Conservation (phyloP, 768 basidiomycete genomes). For the Boletus tomentosulus region DNA sequence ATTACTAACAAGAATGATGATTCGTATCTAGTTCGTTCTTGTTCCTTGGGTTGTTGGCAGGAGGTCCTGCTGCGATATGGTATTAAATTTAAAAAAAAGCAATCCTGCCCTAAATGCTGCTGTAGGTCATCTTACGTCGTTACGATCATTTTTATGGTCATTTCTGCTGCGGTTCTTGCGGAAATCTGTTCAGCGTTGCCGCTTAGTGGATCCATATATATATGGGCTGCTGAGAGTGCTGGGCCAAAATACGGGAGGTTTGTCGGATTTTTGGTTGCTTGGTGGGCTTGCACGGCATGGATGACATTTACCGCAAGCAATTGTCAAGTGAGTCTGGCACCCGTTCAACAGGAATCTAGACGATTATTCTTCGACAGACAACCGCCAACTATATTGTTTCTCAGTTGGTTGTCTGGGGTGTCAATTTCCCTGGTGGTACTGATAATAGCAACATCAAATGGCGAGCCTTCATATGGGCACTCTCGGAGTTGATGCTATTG, state of each 20-base stretch:
- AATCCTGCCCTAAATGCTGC: constrained; percentile 9
- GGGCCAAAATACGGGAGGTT: constrained; percentile 84
- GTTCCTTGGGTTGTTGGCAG: constrained; percentile 79
- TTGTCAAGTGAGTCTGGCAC: constrained; percentile 57
- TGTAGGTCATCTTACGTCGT: constrained; percentile 82
- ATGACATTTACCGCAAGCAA: constrained; percentile 90
- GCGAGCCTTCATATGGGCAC: constrained; percentile 79
- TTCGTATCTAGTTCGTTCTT: constrained; percentile 53
- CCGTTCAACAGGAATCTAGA: not conserved
- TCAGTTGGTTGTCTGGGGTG: constrained; percentile 72
- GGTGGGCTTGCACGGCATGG: constrained; percentile 96
- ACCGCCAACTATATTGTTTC: constrained; percentile 90
- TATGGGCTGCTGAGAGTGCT: constrained; percentile 92
- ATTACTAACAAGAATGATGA: not conserved
- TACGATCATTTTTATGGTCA: constrained; percentile 82
- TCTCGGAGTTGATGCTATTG: constrained; percentile 70
- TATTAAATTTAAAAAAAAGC: constrained; percentile 20
- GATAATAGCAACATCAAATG: constrained; percentile 72
- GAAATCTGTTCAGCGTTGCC: constrained; percentile 90
- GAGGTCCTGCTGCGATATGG: constrained; percentile 87
- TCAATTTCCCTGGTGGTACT: constrained; percentile 80
- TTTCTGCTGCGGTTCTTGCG: constrained; percentile 82
- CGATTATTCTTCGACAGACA: constrained; percentile 42
- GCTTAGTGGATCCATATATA: constrained; percentile 87
- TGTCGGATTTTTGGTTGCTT: constrained; percentile 86